Evolutionary conservation across 371 early-diverging fungal species (phyloP), one percentile per base, ranked within the genome.

Genomic region (Rhizopus arrhizus): DNA sequence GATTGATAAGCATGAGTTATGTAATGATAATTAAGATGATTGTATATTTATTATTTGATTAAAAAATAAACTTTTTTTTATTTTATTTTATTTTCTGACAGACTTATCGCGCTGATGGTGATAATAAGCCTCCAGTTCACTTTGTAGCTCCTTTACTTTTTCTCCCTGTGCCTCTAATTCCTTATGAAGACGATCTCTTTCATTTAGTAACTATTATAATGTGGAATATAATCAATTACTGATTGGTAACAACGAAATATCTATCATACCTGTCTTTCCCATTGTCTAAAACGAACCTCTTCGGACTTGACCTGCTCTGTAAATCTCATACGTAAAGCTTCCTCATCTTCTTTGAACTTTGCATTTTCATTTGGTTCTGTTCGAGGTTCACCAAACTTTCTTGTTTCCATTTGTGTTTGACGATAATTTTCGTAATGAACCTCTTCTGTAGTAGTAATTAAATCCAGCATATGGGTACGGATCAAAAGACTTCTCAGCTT

Each of bases 271-370:
- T 85, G 91, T 75, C 94, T 93, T 77, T 97, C 98, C 98, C 98
- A 98, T 67, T 89, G 85, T 68, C 96, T 86, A 87, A 98, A 97
- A 54, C 96, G 75, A 67, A 85, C 82, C 79, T 98, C 98, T 75
- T 98, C 96, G 58, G 87, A 64, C 56, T 93, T 87, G 61, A 97
- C 97, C 71, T 97, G 94, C 71, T 98, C 96, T 35, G 96, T 93
- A 73, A 97, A 95, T 51, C 91, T 85, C 70, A 90, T 89, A 63
- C 95, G 87, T 64, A 98, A 80, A 16, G 79, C 79, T 59, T 95
- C 97, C 72, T 97, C 97, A 68, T 96, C 96, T 49, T 95, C 94
- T 83, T 93, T 93, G 90, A 95, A 94, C 74, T 94, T 93, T 62
- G 87, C 86, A 78, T 93, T 95, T 67, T 92, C 90, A 43, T 86